Percentiles rank a stretch among this genome's conserved stretches.
Evolutionary conservation across 1,139 yeast genomes (phyloP).

Genomic region (Yamadazyma atlantica): DNA sequence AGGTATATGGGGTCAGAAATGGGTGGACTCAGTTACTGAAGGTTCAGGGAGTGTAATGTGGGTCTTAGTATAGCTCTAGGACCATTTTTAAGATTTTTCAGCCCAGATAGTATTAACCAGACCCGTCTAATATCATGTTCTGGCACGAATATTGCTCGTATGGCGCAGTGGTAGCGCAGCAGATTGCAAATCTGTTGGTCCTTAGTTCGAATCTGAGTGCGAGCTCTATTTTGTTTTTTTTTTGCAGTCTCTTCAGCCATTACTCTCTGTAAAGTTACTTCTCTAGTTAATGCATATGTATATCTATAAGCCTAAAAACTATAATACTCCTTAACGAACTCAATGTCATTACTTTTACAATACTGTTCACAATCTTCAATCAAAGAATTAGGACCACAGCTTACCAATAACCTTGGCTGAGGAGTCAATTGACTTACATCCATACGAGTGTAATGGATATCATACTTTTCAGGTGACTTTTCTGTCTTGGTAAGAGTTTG

Average conservation of each 20-base stretch:
- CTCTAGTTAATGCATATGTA: too few relatives aligned
- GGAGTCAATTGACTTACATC: background rate
- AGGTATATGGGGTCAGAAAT: too few relatives aligned
- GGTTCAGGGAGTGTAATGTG: too few relatives aligned
- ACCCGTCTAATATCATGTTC: too few relatives aligned
- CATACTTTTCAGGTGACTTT: background rate
- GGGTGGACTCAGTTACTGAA: too few relatives aligned
- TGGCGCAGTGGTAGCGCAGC: slow-evolving; percentile 60
- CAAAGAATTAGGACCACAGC: slow-evolving; percentile 67
- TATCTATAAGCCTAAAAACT: slow-evolving; percentile 2
- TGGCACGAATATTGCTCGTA: slow-evolving; percentile 28
- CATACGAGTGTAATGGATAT: background rate
- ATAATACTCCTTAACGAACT: slow-evolving; percentile 7
- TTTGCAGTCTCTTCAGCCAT: too few relatives aligned
- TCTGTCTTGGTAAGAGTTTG: slow-evolving; percentile 1
- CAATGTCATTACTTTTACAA: slow-evolving; percentile 2
- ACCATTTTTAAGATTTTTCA: too few relatives aligned
- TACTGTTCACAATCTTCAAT: slow-evolving; percentile 46
- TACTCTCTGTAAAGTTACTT: too few relatives aligned
- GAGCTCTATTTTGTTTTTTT: slow-evolving; percentile 28
- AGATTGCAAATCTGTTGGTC: slow-evolving; percentile 58
- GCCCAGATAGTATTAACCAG: too few relatives aligned
- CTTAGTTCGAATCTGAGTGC: slow-evolving; percentile 53
- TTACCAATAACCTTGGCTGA: slow-evolving; percentile 38
- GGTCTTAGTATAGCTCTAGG: too few relatives aligned